Conservation (phyloP, 2,329 filamentous ascomycete genomes). For the Niveomyces coronatus region DNA sequence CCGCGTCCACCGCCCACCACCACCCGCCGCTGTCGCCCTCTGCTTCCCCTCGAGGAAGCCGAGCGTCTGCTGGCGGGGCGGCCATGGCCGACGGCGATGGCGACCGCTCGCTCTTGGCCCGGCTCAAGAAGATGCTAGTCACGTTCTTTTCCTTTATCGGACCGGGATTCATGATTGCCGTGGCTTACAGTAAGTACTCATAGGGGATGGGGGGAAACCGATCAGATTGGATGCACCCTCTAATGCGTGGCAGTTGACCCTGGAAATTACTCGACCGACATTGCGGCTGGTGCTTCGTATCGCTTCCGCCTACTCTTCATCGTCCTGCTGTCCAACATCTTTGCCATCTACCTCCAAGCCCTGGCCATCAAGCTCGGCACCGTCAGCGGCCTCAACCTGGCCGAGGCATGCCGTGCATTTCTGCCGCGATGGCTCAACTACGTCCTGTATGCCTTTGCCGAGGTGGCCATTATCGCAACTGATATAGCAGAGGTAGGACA, state of each 20-base stretch:
- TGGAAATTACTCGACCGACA: slow-evolving; percentile 63
- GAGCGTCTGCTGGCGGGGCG: no score
- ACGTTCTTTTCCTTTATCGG: slow-evolving; percentile 36
- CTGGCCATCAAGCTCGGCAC: slow-evolving; percentile 60
- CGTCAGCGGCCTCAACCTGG: slow-evolving; percentile 56
- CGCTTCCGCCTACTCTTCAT: slow-evolving; percentile 57
- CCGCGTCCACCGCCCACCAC: no score
- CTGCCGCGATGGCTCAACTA: slow-evolving; percentile 56
- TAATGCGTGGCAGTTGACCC: slow-evolving; percentile 34
- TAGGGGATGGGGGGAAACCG: no score
- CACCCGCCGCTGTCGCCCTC: no score
- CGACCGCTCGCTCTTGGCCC: not conserved
- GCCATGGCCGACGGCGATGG: not conserved
- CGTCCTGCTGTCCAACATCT: slow-evolving; percentile 57
- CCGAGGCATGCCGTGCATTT: slow-evolving; percentile 54
- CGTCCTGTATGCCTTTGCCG: slow-evolving; percentile 50
- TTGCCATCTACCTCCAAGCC: slow-evolving; percentile 60
- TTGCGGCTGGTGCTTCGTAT: slow-evolving; percentile 56
- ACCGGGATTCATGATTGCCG: slow-evolving; percentile 54
- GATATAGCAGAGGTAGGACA: slow-evolving; percentile 54
- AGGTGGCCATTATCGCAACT: slow-evolving; percentile 59
- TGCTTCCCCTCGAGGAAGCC: not conserved
- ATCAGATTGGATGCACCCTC: not conserved
- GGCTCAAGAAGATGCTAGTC: not conserved
- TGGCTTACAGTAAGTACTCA: slow-evolving; percentile 41